Base-by-base conservation (phyloP, 768 basidiomycete genomes). In the Tylopilus cervinicoccineus region DNA sequence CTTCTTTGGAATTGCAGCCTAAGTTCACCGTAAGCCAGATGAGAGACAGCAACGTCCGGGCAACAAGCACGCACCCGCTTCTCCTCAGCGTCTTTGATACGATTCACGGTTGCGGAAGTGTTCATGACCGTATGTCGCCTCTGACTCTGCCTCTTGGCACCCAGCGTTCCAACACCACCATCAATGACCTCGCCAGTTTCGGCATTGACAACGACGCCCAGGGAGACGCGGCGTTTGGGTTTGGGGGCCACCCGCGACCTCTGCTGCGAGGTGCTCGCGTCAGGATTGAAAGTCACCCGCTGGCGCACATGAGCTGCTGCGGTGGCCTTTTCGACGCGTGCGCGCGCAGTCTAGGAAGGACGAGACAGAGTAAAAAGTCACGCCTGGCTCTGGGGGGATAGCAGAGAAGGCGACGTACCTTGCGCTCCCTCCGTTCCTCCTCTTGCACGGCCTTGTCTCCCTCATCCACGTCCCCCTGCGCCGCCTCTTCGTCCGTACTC, bases 401-500 rank as follows among this genome's bases (percentile, higher is more conserved):
- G 1, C 5, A 39, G 20, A 13, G 5, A 16, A 20, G 4, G 9
- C 4, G 3, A 47, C 47, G 7, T 22, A 63, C 68, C 50, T 58
- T 58, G 5, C 62, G 65, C n/a, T 60, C 67, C 37, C 70, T 71
- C 49, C 68, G 76, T 45, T 88, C 85, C 55, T 88, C 86, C 10
- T 84, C 81, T 28, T 70, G 65, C 5, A 77, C 70, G n/a, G 68
- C 70, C 34, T 68, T 74, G 57, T 91, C 88, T 1, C 72, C 83
- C 5, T 69, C 73, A 6, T 79, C 79, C 16, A 72, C 69, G 11
- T 76, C 78, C 22, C 77, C 76, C n/a, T 77, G 75, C 2, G 66
- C 74, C 31, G 63, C 70, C 48, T 76, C 79, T 37, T 88, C 88
- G 49, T 92, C 90, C 0, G 90, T 92, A 54, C 85, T 88, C 53